Conservation (phyloP, 345 rosid species). For the Syzygium aqueum region DNA sequence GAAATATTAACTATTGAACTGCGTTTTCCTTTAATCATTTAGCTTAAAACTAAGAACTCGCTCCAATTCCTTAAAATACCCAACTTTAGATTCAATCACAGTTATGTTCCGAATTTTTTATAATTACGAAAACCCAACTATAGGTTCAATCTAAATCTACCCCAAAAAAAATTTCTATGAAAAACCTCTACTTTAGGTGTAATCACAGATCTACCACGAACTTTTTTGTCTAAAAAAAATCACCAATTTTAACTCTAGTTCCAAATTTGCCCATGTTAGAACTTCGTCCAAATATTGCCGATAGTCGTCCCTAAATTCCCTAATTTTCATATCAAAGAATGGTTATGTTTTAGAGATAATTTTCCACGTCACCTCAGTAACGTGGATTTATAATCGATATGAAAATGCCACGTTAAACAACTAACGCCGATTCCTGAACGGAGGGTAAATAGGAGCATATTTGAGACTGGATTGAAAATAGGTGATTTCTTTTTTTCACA, state of each 20-base stretch:
- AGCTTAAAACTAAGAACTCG: background rate
- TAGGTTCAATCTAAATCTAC: background rate
- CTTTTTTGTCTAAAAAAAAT: background rate
- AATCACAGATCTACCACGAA: background rate
- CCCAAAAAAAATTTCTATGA: background rate
- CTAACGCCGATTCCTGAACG: fast-evolving
- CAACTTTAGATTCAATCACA: background rate
- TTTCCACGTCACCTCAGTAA: background rate
- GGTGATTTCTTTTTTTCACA: background rate
- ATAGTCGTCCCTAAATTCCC: background rate
- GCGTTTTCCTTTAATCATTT: background rate
- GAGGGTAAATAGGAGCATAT: background rate
- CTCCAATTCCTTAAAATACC: background rate
- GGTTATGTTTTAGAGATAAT: background rate
- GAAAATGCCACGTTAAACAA: background rate
- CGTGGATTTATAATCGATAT: background rate
- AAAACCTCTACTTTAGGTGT: background rate
- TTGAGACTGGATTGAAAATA: background rate
- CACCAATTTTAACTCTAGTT: background rate
- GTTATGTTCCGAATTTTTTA: fast-evolving
- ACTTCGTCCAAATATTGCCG: fast-evolving
- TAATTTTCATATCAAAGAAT: background rate
- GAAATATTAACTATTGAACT: background rate
- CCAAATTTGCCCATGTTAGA: background rate
- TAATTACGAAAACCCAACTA: background rate